Evolutionary conservation across 1,284 basidiomycete species (phyloP), one percentile per base, ranked within the genome.

Genomic region (Prillingera fragicola): DNA sequence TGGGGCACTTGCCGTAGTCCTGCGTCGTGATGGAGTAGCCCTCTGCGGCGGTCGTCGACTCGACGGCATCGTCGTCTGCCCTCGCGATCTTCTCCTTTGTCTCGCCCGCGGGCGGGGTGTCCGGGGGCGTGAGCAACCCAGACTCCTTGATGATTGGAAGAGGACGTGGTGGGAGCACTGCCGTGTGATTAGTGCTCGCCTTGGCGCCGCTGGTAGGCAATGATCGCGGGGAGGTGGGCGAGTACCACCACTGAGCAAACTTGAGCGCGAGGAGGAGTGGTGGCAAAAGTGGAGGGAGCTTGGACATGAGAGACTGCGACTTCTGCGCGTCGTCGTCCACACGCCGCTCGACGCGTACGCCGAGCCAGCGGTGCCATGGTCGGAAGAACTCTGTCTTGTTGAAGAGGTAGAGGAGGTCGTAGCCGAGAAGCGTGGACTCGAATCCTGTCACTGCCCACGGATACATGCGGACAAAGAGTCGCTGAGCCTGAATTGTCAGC

Each of bases 171-270:
- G 85, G 84, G 45, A 85, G 82, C 26, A 90, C 78, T 0, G 79
- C 75, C 15, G 82, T 84, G 17, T 66, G 70, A 75, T 75, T 34
- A 79, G 80, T 19, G 75, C 43, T 84, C 62, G 33, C 80, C 76
- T 45, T 81, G n/a, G n/a, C n/a, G n/a, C n/a, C n/a, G 77, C 52
- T 84, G 79, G 37, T 50, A 3, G 87, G 68, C 15, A 83, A 78
- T 28, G 83, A 78, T 38, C 87, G 84, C n/a, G 92, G 91, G 3
- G 92, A 96, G 23, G 81, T 80, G 8, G 92, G 87, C 14, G 90
- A 94, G 70, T 97, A 98, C 92, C 95, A 98, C 92, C 95, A 99
- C 72, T 98, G 91, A 24, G 96, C 76, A 70, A 98, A 94, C 71
- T 95, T 96, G 75, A 99, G 79, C 66, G 90, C 85, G 69, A 99